Base-by-base conservation (phyloP, 164 flowering plant genomes). In the Euptelea pleiosperma region DNA sequence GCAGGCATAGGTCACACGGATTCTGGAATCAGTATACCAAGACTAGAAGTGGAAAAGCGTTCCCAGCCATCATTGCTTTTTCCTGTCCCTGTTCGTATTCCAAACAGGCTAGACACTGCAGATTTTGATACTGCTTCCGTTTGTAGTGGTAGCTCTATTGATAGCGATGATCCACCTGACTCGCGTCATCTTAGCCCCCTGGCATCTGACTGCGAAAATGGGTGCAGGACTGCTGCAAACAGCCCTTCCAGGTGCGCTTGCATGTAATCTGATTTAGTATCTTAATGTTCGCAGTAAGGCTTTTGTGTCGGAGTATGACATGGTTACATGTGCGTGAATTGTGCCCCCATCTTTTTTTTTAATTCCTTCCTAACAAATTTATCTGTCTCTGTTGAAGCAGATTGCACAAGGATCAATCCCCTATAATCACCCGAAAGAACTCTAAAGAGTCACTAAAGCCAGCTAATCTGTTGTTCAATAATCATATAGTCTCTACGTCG, bases 171-270 rank as follows among this genome's bases (percentile, higher is more conserved):
- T 69, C 82, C 75, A 34, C 34, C 66, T 29, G 93, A 87, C 54
- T 82, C 90, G 21, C 73, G 69, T 52, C 78, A 58, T 44, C 86
- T 68, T 52, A 89, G 90, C 58, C 97, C 94, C 28, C 74, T 57
- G 31, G 84, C 83, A 55, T 67, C 77, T 65, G 90, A 80, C 60
- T 72, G 22, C 70, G 94, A 86, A 31, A 70, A 63, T 73, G 88
- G 81, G 35, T 69, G 49, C 52, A 82, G 64, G 71, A 81, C 84
- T 52, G 70, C 77, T 37, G 66, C 72, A 19, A 79, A 70, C 73
- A 86, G 86, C 59, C 86, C 91, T 62, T 73, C 87, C 34, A 84
- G 97, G 98, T 93, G 49, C 77, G 74, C 36, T n/a, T n/a, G n/a
- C n/a, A n/a, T n/a, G n/a, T n/a, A 8, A 48, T 43, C 3, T 45